Conservation (phyloP, 2,329 filamentous ascomycete species). For the Aschersonia sp. region DNA sequence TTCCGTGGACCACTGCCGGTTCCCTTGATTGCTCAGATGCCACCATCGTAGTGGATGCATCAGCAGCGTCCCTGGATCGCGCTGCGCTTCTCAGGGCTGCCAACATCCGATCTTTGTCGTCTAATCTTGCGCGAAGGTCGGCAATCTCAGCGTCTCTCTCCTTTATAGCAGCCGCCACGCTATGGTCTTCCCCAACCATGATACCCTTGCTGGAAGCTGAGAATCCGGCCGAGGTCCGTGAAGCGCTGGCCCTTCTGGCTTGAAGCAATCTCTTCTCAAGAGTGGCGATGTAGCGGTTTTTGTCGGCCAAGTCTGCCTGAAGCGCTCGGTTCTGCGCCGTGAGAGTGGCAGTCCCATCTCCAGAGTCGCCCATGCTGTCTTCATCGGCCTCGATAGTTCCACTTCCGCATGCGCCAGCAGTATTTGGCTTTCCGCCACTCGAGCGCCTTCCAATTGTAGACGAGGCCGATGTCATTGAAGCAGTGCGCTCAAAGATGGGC, state of each 20-base stretch:
- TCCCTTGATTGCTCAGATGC: slow-evolving; percentile 3
- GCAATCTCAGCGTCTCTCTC: slow-evolving; percentile 91
- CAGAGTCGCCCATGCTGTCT: slow-evolving; percentile 66
- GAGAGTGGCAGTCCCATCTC: slow-evolving; percentile 71
- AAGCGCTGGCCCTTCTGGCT: slow-evolving; percentile 79
- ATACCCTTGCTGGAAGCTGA: slow-evolving; percentile 44
- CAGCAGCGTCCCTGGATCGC: slow-evolving; percentile 71
- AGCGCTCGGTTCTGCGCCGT: slow-evolving; percentile 80
- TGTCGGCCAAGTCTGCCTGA: slow-evolving; percentile 89
- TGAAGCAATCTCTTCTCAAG: slow-evolving; percentile 86
- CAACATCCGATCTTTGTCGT: slow-evolving; percentile 93
- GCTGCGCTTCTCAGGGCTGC: slow-evolving; percentile 72
- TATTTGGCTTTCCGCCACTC: slow-evolving; percentile 26
- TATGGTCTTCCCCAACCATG: slow-evolving; percentile 66
- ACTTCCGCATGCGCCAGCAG: slow-evolving; percentile 24
- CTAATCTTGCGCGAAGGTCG: slow-evolving; percentile 74
- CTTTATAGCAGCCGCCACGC: slow-evolving; percentile 55
- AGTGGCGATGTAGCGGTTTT: slow-evolving; percentile 91
- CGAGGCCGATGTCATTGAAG: slow-evolving; percentile 51
- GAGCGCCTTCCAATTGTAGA: slow-evolving; percentile 44
- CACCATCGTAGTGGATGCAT: slow-evolving; percentile 26
- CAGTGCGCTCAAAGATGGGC: slow-evolving; percentile 45
- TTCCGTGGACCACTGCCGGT: neutral
- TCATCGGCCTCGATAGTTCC: slow-evolving; percentile 40
- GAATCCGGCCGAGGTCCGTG: slow-evolving; percentile 66